These are phyloP conservation scores for Cardamine occulta DNA, from an alignment of 345 rosid genomes.

Conservation along the genomic window DNA sequence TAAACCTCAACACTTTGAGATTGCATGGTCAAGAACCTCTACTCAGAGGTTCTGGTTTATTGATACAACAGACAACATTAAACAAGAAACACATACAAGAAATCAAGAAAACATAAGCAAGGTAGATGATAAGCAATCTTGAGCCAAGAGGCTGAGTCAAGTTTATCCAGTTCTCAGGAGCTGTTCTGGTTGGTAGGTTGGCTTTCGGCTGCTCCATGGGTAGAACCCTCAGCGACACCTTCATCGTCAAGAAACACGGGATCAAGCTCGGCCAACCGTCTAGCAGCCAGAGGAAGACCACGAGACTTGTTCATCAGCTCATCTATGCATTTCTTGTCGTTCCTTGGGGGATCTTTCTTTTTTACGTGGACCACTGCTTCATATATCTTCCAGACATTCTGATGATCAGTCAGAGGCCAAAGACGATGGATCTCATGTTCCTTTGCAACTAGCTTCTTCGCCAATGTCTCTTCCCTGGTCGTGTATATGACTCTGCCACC, in stretches of 20 bases:
- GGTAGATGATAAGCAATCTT: background rate
- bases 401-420: constrained; percentile 39
- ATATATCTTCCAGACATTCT: constrained; percentile 50
- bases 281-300: constrained; percentile 55
- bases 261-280: constrained; percentile 36
- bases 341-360: constrained; percentile 17
- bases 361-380: background rate
- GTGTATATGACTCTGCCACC: constrained; percentile 62
- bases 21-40: background rate
- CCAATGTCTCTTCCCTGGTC: constrained; percentile 42
- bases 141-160: background rate
- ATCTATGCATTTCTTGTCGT: constrained; percentile 42
- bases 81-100: background rate
- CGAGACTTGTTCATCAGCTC: constrained; percentile 47
- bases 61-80: constrained; percentile 21
- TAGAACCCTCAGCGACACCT: background rate
- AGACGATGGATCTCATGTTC: constrained; percentile 44
- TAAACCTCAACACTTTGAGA: no score
- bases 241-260: constrained; percentile 37
- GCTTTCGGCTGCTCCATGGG: background rate
- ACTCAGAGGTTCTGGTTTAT: constrained; percentile 23
- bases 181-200: background rate
- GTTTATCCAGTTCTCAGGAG: background rate
- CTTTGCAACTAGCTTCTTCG: constrained; percentile 49
- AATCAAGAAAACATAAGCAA: background rate